Evolutionary conservation across 2,329 filamentous ascomycete species (phyloP).

Genomic region (Hawksworthiomyces lignivorus): DNA sequence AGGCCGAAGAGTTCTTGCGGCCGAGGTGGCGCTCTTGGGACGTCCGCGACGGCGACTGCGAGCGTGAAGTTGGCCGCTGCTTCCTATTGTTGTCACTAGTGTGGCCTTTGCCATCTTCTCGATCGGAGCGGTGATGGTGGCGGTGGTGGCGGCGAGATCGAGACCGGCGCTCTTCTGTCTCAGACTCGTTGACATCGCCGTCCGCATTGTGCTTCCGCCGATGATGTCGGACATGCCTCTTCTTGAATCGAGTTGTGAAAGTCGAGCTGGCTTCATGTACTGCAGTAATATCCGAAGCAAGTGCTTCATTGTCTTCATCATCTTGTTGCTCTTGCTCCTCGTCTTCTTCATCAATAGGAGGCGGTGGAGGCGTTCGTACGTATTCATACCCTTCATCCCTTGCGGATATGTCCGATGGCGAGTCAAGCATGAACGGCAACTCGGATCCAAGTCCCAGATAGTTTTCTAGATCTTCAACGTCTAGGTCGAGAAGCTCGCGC

Average conservation of each 20-base stretch:
- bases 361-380: constrained; percentile 7
- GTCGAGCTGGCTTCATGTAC: constrained; percentile 26
- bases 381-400: background rate
- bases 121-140: constrained; percentile 17
- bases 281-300: constrained; percentile 27
- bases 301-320: constrained; percentile 18
- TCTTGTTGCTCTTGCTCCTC: constrained; percentile 20
- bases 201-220: constrained; percentile 27
- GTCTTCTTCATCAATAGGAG: constrained; percentile 15
- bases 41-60: constrained; percentile 4
- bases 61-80: background rate
- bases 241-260: constrained; percentile 41
- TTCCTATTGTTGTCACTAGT: background rate
- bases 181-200: constrained; percentile 22
- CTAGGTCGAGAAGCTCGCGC: constrained; percentile 37
- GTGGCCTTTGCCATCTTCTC: constrained; percentile 10
- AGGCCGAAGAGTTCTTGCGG: constrained; percentile 5
- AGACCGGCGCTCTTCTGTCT: constrained; percentile 15
- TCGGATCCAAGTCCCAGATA: constrained; percentile 12
- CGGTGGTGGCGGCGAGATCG: constrained; percentile 16
- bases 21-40: constrained; percentile 6
- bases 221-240: constrained; percentile 34
- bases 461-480: constrained; percentile 32
- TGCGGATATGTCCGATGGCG: constrained; percentile 2
- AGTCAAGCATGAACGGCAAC: constrained; percentile 1